Base-by-base conservation (phyloP, 2,329 filamentous ascomycete genomes). In the Talaromyces sp. region DNA sequence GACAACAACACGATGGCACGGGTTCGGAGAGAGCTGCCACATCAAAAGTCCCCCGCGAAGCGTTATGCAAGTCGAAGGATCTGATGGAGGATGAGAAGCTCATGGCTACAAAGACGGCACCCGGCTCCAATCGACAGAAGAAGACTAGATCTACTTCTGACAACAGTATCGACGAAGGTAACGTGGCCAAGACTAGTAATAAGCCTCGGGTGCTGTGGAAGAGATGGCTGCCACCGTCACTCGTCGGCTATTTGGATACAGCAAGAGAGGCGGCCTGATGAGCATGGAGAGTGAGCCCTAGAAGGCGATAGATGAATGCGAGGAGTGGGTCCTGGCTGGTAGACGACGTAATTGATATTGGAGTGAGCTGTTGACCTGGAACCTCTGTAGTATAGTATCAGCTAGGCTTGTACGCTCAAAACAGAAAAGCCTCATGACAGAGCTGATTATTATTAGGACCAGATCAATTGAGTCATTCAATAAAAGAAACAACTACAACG, bases 121-220 rank as follows among this genome's bases (percentile, higher is more conserved):
- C 60, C 19, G 25, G 60, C 43, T 54, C 62, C 3, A 17, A 61
- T 57, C 65, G 58, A 62, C 64, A 61, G 31, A 45, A 61, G 47
- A 45, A 52, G 19, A 49, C 43, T 37, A 50, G 37, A 17, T 27
- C 60, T 15, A 43, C 49, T 37, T 61, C 62, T 22, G 66, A 65
- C 11, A 27, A 49, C 7, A n/a, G 39, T 15, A 62, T 35, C 31
- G 19, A 47, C 47, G 63, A 47, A 37, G 15, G 41, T 15, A 66
- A 43, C 22, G 66, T 43, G 33, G 60, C 22, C 43, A 65, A 52
- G 65, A 19, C 22, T 5, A 63, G 58, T 19, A 50, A 22, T 15
- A 63, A 66, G 61, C 39, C 47, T 15, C 41, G 62, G 60, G 45
- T 37, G 39, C 43, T 37, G 25, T 66, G 63, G 61, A 69, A 68